Evolutionary conservation across 2,329 filamentous ascomycete species (phyloP).

Genomic region (Aspergillus sp.): DNA sequence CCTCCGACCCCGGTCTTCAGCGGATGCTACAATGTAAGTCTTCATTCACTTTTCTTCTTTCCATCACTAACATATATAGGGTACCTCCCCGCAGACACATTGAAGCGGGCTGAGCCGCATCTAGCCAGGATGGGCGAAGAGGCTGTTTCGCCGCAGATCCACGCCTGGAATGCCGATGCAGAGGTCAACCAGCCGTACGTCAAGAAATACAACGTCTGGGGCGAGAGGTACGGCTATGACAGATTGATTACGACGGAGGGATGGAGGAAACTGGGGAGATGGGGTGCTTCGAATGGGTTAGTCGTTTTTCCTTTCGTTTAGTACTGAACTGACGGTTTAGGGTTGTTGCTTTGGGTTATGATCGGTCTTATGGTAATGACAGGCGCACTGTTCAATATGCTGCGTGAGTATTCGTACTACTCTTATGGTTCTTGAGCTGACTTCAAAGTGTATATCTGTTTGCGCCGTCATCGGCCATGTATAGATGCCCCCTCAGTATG

Average conservation of each 20-base stretch:
- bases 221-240: constrained; percentile 52
- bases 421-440: too few relatives aligned
- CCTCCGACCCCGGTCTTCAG: constrained; percentile 55
- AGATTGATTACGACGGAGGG: constrained; percentile 65
- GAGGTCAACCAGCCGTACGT: constrained; percentile 66
- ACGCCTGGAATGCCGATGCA: constrained; percentile 53
- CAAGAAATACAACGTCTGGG: constrained; percentile 62
- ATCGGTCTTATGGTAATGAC: constrained; percentile 21
- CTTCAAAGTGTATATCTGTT: constrained; percentile 19
- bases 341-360: constrained; percentile 29
- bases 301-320: not conserved
- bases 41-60: too few relatives aligned
- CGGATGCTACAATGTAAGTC: constrained; percentile 51
- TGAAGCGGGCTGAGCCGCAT: constrained; percentile 37
- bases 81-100: constrained; percentile 39
- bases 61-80: constrained; percentile 13
- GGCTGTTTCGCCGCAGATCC: constrained; percentile 30
- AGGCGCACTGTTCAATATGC: constrained; percentile 27
- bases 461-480: too few relatives aligned
- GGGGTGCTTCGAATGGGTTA: constrained; percentile 33
- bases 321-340: constrained; percentile 1
- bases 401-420: too few relatives aligned
- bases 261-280: constrained; percentile 52
- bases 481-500: constrained; percentile 64
- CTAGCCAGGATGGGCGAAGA: constrained; percentile 52